Base-by-base conservation (phyloP, 352 stramenopile species). In the Globisporangium acanthophoron region DNA sequence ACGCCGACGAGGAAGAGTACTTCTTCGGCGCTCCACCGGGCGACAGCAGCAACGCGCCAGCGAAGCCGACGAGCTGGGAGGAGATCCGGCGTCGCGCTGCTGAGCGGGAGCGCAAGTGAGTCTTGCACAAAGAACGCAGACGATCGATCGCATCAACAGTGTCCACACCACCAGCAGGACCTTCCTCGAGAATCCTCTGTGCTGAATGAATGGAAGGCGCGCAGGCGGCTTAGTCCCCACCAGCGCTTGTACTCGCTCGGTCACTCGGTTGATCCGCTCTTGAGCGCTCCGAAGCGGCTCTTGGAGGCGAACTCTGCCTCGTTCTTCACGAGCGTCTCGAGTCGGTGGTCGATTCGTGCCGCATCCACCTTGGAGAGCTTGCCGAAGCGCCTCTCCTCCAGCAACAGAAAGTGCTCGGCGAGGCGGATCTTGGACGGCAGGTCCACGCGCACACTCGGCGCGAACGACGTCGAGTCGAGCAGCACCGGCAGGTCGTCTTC, bases 61-160 rank as follows among this genome's bases (percentile, higher is more conserved):
- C 41, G 21, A 80, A 86, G 40, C 67, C 71, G 8, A 90, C 78
- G 13, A 88, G 80, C 8, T 93, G 83, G 83, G 80, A 93, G 44
- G 80, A 93, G 31, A 81, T 93, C 29, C 80, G 83, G 40, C 73
- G 76, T 50, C 83, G 76, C 12, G 75, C 76, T 49, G 70, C 75
- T 33, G 59, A 74, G 15, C 65, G 74, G 11, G 31, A 52, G 20
- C 61, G 69, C 48, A 86, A 87, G 62, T 90, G 58, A 84, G 51
- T 51, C 24, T 27, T 27, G 24, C 24, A 27, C 24, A 27, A 27
- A 27, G 24, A 27, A 27, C 24, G 24, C 24, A 27, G 24, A 27
- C 24, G 1, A 27, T 27, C 24, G 24, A 24, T 18, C 20, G 13
- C 39, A 11, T 43, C 39, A 43, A 46, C 51, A 4, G 47, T 43